Base-by-base conservation (phyloP, 164 flowering plant species). In the Aristolochia californica region DNA sequence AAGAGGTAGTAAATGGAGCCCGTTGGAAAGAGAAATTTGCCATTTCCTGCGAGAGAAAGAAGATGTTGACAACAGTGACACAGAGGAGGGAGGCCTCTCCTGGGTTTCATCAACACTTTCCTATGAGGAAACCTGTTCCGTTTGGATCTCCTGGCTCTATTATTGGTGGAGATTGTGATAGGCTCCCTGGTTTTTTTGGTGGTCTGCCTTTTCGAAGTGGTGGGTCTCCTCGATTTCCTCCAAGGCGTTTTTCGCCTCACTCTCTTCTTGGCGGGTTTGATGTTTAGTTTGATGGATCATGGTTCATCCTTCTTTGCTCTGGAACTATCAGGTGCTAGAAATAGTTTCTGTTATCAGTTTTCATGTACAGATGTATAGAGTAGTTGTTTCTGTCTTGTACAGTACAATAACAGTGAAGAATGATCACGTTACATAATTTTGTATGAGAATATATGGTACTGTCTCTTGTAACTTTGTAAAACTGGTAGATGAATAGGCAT, bases 1-100 rank as follows among this genome's bases (percentile, higher is more conserved):
- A 13, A 0, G 27, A 16, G 5, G 58, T 13, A 26, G 62, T 12
- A 5, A 28, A 22, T 1, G 58, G n/a, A 25, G 34, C 50, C 2
- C 20, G 47, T 18, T 83, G 87, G 87, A 84, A 81, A 51, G 56
- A 57, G 43, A 71, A 8, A 53, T 85, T 73, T 68, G 67, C 54
- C 15, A 26, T 7, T 2, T 7, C 15, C 22, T 21, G 25, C 26
- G 1, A 50, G 28, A 50, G 26, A 26, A 8, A 34, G 40, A 50
- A 50, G 54, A 50, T 50, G 54, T 0, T 22, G 27, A 22, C 14
- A 50, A 15, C 13, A 13, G 1, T 23, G 28, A 3, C 0, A 25
- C 22, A 10, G 11, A 50, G 27, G 27, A n/a, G 54, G 15, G 16
- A 16, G 27, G 22, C 54, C 26, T 2, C 27, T 13, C 54, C 16